phyloP scores from a whole-genome alignment of 1,139 yeast species.

The Taphrina flavorubra region DNA sequence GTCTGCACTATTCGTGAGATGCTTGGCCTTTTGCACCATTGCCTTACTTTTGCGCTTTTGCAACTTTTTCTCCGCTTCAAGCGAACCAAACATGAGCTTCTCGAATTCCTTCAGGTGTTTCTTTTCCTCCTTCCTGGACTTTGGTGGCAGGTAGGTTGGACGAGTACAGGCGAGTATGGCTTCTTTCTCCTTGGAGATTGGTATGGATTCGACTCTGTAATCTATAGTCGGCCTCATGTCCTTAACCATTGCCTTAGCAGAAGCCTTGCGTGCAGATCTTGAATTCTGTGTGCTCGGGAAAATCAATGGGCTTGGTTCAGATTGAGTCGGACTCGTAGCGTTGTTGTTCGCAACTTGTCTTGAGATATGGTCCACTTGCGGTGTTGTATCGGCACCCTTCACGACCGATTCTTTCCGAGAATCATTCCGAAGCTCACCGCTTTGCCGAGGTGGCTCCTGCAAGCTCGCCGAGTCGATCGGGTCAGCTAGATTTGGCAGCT shows the following conservation, averaged over 20 bases:
- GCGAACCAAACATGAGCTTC: constrained; percentile 58
- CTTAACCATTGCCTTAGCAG: constrained; percentile 29
- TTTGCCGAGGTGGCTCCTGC: neutral
- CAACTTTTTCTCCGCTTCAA: constrained; percentile 51
- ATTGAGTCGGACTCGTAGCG: neutral
- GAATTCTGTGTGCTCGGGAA: constrained; percentile 7
- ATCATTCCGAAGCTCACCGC: neutral
- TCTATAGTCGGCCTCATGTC: constrained; percentile 25
- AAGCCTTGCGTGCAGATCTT: constrained; percentile 28
- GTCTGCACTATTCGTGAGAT: constrained; percentile 53
- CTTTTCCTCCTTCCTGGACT: constrained; percentile 60
- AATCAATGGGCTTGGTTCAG: neutral
- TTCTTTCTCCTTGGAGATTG: constrained; percentile 49
- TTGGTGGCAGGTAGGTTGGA: constrained; percentile 73
- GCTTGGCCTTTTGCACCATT: constrained; percentile 50
- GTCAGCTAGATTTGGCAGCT: neutral
- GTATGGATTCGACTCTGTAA: constrained; percentile 39
- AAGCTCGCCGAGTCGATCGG: neutral
- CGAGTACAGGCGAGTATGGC: constrained; percentile 60
- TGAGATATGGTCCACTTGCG: neutral
- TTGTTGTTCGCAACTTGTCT: neutral
- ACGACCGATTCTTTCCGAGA: neutral
- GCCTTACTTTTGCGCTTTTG: constrained; percentile 48
- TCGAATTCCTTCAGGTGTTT: constrained; percentile 66
- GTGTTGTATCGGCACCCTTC: neutral